Evolutionary conservation across 768 basidiomycete species (phyloP).

Genomic region (Lactarius sp.): DNA sequence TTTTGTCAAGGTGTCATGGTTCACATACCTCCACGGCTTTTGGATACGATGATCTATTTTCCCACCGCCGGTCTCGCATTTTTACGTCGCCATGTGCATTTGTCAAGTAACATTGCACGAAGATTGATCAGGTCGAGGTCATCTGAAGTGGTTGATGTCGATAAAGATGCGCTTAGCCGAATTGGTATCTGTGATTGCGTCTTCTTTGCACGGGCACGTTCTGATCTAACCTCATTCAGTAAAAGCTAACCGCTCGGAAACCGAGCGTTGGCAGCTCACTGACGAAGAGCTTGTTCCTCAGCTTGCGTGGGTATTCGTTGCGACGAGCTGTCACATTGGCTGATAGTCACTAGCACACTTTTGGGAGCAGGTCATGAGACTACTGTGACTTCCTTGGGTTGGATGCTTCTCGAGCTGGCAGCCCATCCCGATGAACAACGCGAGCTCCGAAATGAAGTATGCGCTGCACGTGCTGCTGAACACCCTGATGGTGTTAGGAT

Average conservation of each 20-base stretch:
- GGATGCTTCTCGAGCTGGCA: conserved; percentile 22
- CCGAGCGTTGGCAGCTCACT: conserved; percentile 10
- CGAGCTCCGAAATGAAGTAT: conserved; percentile 24
- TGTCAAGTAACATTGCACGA: conserved; percentile 14
- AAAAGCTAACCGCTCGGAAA: conserved; percentile 12
- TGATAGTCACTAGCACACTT: conserved; percentile 15
- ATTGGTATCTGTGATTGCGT: conserved; percentile 5
- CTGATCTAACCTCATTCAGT: conserved; percentile 7
- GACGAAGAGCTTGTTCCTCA: conserved; percentile 16
- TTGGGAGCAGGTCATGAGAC: conserved; percentile 20
- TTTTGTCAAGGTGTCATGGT: conserved; percentile 19
- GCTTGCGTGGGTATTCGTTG: conserved; percentile 7
- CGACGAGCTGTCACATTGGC: not conserved
- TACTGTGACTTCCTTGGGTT: conserved; percentile 13
- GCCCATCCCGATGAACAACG: conserved; percentile 10
- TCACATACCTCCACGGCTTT: conserved; percentile 7
- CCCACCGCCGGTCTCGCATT: conserved; percentile 19
- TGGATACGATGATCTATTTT: conserved; percentile 13
- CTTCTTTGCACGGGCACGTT: not conserved
- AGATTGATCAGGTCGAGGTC: conserved; percentile 11
- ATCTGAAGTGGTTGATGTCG: not conserved
- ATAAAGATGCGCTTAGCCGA: conserved; percentile 18
- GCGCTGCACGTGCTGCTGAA: conserved; percentile 1
- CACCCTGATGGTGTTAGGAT: not conserved
- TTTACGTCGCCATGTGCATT: conserved; percentile 15